Conservation (phyloP, 306 rosid species). For the Potentilla sterilis region DNA sequence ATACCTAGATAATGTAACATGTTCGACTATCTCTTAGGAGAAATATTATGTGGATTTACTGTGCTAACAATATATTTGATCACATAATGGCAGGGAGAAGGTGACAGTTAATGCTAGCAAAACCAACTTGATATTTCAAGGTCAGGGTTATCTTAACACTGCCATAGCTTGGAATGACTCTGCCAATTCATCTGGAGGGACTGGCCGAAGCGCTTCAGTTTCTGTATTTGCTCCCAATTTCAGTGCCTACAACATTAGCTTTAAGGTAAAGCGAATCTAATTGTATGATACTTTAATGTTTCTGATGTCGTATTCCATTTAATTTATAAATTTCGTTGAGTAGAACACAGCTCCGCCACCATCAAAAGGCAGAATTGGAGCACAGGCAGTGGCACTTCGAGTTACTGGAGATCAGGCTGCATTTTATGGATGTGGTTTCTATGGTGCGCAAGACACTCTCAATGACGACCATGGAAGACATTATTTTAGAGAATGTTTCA, state of each 20-base stretch:
- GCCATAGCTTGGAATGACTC: constrained; percentile 77
- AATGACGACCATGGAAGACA: constrained; percentile 75
- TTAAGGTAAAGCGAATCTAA: constrained; percentile 40
- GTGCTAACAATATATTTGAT: not conserved
- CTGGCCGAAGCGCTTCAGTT: constrained; percentile 56
- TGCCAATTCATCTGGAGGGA: constrained; percentile 75
- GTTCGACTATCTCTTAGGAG: not conserved
- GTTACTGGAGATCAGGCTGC: constrained; percentile 65
- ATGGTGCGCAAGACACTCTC: constrained; percentile 84
- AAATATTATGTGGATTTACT: not conserved
- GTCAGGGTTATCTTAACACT: constrained; percentile 65
- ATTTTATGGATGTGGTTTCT: constrained; percentile 81
- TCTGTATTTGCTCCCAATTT: constrained; percentile 61
- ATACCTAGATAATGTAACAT: not conserved
- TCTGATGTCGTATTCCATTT: not conserved
- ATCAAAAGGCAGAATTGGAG: constrained; percentile 55
- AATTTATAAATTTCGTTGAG: not conserved
- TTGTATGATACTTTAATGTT: not conserved
- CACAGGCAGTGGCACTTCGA: constrained; percentile 76
- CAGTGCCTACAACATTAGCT: constrained; percentile 73
- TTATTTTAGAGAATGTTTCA: constrained; percentile 68
- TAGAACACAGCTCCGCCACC: constrained; percentile 68
- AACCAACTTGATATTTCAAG: constrained; percentile 69
- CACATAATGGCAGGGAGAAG: constrained; percentile 54
- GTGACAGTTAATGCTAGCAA: constrained; percentile 57